Evolutionary conservation across 352 stramenopile species (phyloP).

Genomic region (Phytophthora pini): DNA sequence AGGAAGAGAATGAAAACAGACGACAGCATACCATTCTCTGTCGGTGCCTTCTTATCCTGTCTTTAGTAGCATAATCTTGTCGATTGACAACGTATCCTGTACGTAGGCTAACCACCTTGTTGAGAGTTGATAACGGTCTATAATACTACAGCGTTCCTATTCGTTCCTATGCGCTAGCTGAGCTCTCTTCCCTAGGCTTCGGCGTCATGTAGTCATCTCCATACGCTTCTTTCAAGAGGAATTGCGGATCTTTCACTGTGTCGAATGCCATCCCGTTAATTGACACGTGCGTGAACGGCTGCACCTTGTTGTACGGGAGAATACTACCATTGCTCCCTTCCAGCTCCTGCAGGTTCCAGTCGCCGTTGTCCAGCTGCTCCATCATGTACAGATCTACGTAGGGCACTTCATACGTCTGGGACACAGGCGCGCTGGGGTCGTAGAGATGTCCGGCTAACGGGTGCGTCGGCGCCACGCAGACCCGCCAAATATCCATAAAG

Average conservation of each 20-base stretch:
- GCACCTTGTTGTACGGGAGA: conserved; percentile 25
- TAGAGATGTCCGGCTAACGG: conserved; percentile 42
- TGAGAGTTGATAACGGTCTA: neutral
- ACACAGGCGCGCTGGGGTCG: conserved; percentile 26
- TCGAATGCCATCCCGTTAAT: conserved; percentile 44
- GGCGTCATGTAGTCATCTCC: conserved; percentile 42
- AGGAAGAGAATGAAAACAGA: conserved; percentile 3
- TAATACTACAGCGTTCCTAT: conserved; percentile 17
- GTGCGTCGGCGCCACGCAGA: conserved; percentile 47
- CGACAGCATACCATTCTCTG: conserved; percentile 13
- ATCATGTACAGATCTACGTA: conserved; percentile 51
- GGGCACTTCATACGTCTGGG: conserved; percentile 15
- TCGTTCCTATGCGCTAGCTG: conserved; percentile 4
- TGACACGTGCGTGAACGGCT: conserved; percentile 25
- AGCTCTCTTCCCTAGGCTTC: neutral
- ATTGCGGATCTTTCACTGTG: conserved; percentile 36
- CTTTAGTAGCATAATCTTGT: no score
- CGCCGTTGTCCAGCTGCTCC: conserved; percentile 10
- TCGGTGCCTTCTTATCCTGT: neutral
- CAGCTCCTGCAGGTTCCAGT: conserved; percentile 31
- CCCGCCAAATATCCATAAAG: conserved; percentile 39
- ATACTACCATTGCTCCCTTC: conserved; percentile 17
- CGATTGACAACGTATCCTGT: neutral
- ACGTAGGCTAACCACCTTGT: no score
- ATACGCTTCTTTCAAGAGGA: conserved; percentile 41